Conservation (phyloP, 1,284 basidiomycete genomes). For the Malassezia nana region DNA sequence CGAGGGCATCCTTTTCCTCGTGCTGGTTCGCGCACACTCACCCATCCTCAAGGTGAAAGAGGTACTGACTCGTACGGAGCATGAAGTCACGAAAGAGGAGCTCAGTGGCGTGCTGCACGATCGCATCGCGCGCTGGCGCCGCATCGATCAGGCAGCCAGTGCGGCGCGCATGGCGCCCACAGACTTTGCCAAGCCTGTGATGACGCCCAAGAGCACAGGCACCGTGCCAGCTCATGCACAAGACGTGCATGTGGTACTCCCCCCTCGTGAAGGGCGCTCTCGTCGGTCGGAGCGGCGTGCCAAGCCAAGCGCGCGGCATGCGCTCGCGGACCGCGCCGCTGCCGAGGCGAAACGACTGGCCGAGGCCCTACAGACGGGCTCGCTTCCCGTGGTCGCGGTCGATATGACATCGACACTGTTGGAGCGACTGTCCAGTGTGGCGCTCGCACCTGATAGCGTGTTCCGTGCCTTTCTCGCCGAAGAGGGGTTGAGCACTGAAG, state of each 20-base stretch:
- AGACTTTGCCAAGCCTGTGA: not conserved
- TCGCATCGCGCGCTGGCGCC: conserved; percentile 30
- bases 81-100: conserved; percentile 35
- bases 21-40: conserved; percentile 32
- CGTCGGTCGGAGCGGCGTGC: conserved; percentile 26
- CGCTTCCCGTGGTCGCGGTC: conserved; percentile 36
- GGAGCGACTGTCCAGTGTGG: conserved; percentile 22
- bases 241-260: conserved; percentile 13
- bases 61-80: conserved; percentile 32
- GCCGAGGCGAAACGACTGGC: conserved; percentile 27
- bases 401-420: conserved; percentile 29
- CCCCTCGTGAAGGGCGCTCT: conserved; percentile 5
- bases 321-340: conserved; percentile 35
- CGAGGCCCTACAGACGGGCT: conserved; percentile 26
- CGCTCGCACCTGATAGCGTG: conserved; percentile 19
- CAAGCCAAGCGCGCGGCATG: conserved; percentile 25
- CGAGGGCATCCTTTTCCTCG: conserved; percentile 42
- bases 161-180: not conserved
- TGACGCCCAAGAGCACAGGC: not conserved
- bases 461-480: conserved; percentile 29
- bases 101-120: conserved; percentile 32
- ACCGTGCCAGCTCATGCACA: not conserved
- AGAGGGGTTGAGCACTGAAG: conserved; percentile 24
- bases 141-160: conserved; percentile 18
- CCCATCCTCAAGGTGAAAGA: conserved; percentile 38